phyloP scores from a whole-genome alignment of 2,329 filamentous ascomycete genomes.

The Blastomyces percursus region DNA sequence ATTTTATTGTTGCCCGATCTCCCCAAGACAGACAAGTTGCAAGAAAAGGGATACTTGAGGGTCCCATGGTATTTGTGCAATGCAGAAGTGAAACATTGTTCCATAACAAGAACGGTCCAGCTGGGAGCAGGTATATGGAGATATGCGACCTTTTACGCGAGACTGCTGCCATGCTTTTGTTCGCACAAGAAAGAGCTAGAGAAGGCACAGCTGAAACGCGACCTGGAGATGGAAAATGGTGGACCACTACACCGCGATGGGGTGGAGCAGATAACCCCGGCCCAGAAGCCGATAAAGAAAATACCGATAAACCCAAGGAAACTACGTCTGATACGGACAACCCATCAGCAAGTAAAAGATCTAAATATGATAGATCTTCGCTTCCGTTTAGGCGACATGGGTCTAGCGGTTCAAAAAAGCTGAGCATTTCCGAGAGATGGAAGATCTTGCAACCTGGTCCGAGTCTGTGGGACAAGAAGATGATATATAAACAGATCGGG shows the following conservation, averaged over 20 bases:
- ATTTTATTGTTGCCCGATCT: constrained; percentile 42
- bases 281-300: constrained; percentile 25
- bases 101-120: constrained; percentile 24
- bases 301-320: constrained; percentile 19
- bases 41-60: constrained; percentile 46
- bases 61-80: constrained; percentile 47
- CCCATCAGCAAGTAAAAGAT: constrained; percentile 30
- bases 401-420: constrained; percentile 29
- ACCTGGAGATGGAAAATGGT: constrained; percentile 50
- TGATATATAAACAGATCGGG: constrained; percentile 47
- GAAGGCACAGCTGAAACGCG: constrained; percentile 41
- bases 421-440: constrained; percentile 43
- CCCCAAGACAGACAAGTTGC: constrained; percentile 44
- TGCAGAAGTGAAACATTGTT: constrained; percentile 47
- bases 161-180: constrained; percentile 44
- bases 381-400: constrained; percentile 24
- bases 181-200: constrained; percentile 51
- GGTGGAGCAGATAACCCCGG: constrained; percentile 39
- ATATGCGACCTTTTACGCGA: constrained; percentile 48
- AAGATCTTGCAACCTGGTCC: constrained; percentile 41
- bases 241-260: constrained; percentile 46
- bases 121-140: constrained; percentile 26
- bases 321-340: constrained; percentile 18
- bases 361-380: constrained; percentile 26
- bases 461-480: constrained; percentile 46